phyloP scores from a whole-genome alignment of 2,329 filamentous ascomycete species.

The Fusarium pilosicola region DNA sequence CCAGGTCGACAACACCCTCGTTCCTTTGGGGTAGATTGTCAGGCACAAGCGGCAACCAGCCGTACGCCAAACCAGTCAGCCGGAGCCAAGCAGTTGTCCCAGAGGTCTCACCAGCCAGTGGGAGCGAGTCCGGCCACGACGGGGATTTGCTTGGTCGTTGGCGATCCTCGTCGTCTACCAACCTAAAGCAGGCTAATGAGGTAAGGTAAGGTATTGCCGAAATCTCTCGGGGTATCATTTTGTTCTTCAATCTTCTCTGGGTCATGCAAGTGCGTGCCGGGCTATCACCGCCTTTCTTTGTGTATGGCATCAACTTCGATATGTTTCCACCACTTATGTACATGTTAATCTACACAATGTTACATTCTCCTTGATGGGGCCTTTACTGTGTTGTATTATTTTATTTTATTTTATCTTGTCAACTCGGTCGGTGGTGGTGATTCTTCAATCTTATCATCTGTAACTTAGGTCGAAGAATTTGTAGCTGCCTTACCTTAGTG shows the following conservation, averaged over 20 bases:
- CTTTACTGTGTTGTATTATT: neutral
- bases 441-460: neutral
- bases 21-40: constrained; percentile 32
- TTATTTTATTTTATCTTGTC: neutral
- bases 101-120: constrained; percentile 11
- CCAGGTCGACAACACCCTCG: neutral
- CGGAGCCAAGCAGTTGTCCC: constrained; percentile 17
- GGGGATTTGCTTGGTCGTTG: constrained; percentile 14
- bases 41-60: constrained; percentile 30
- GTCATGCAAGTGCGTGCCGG: constrained; percentile 9
- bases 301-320: neutral
- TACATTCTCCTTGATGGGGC: neutral
- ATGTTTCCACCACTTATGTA: neutral
- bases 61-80: constrained; percentile 33
- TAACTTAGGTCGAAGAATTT: neutral
- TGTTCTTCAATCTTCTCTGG: constrained; percentile 17
- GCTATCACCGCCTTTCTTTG: constrained; percentile 20
- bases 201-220: neutral
- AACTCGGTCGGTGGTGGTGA: neutral
- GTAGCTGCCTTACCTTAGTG: neutral
- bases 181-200: neutral
- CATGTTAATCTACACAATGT: neutral
- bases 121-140: constrained; percentile 15
- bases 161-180: neutral
- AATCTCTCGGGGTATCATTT: constrained; percentile 1